Evolutionary conservation across 179 eudicot species (phyloP).

Genomic region (Silene noctiflora): DNA sequence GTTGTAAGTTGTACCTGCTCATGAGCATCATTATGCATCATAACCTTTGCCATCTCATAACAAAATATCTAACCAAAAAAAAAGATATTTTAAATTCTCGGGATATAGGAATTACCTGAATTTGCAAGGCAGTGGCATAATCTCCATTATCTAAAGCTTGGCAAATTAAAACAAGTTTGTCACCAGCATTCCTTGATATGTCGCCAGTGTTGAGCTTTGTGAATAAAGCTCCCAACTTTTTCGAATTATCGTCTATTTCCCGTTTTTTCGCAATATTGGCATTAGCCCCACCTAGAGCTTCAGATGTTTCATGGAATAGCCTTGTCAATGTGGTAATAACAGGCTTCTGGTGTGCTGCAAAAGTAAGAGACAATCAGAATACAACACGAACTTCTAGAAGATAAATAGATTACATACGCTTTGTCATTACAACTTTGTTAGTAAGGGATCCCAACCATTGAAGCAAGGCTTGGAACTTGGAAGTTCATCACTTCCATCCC

Average conservation of each 20-base stretch:
- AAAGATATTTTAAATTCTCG: not conserved
- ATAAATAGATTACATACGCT: not conserved
- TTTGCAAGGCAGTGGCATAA: conserved; percentile 72
- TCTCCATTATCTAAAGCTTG: conserved; percentile 82
- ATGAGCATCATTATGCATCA: not conserved
- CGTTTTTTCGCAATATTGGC: conserved; percentile 75
- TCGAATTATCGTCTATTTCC: conserved; percentile 91
- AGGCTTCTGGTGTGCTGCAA: conserved; percentile 76
- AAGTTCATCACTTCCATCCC: conserved; percentile 5
- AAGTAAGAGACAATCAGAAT: conserved; percentile 13
- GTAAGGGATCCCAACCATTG: not conserved
- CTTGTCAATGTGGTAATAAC: conserved; percentile 74
- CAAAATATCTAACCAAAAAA: not conserved
- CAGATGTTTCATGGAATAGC: conserved; percentile 80
- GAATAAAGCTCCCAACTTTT: conserved; percentile 74
- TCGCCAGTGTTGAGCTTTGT: conserved; percentile 82
- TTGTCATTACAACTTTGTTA: not conserved
- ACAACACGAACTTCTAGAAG: not conserved
- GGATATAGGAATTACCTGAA: conserved; percentile 55
- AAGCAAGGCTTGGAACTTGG: conserved; percentile 4
- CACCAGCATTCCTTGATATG: conserved; percentile 83
- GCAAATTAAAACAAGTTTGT: conserved; percentile 85
- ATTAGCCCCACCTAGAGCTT: conserved; percentile 70
- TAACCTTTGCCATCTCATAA: not conserved
- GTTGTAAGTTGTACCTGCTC: conserved; percentile 73